phyloP scores from a whole-genome alignment of 202 grass and related monocot species.

The Setaria italica region DNA sequence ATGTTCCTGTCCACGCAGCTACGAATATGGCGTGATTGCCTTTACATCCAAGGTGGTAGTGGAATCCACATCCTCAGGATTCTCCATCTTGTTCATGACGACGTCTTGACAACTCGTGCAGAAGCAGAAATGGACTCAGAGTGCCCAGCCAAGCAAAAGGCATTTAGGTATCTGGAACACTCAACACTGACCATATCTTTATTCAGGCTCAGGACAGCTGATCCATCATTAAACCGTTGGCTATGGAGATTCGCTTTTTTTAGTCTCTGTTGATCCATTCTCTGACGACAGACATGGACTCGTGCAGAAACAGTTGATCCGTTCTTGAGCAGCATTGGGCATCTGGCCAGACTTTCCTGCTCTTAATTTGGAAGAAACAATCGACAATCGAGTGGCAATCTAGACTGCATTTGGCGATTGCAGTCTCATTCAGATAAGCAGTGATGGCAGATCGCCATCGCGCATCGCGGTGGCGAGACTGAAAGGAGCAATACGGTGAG shows the following conservation, averaged over 20 bases:
- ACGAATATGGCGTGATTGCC: not conserved
- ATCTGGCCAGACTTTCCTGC: not conserved
- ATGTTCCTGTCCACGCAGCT: not conserved
- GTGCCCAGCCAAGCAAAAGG: not conserved
- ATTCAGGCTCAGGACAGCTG: not conserved
- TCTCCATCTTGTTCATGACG: not conserved
- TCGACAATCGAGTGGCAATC: not conserved
- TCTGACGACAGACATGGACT: too few relatives aligned
- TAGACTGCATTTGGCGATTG: not conserved
- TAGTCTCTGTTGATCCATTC: too few relatives aligned
- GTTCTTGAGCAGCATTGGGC: too few relatives aligned
- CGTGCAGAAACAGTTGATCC: too few relatives aligned
- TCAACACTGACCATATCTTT: constrained; percentile 12
- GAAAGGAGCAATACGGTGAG: not conserved
- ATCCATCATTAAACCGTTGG: constrained; percentile 12
- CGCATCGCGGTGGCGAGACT: not conserved
- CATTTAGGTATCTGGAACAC: constrained; percentile 15
- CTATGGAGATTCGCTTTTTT: not conserved
- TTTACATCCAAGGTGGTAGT: not conserved
- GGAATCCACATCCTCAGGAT: constrained; percentile 15
- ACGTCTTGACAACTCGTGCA: not conserved
- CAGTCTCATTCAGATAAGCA: not conserved
- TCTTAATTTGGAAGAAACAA: not conserved
- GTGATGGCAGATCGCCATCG: not conserved
- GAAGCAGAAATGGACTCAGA: not conserved